phyloP scores from a whole-genome alignment of 352 stramenopile genomes.

The Aphanomyces stellatus region DNA sequence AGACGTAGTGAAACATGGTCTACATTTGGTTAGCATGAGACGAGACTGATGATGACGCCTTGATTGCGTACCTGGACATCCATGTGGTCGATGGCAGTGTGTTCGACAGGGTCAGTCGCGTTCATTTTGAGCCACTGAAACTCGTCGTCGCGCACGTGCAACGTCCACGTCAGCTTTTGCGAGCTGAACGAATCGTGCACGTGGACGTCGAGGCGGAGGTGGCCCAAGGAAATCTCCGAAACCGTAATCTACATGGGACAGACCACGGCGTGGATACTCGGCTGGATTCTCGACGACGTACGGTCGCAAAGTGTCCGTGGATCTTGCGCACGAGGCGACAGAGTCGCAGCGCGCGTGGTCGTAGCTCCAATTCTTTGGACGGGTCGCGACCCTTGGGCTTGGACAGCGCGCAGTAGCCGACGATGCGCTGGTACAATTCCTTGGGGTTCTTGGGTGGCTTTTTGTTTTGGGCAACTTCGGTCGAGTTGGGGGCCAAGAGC shows the following conservation, averaged over 20 bases:
- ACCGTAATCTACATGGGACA: slow-evolving; percentile 15
- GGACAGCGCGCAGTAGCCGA: slow-evolving; percentile 16
- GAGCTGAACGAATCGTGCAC: slow-evolving; percentile 16
- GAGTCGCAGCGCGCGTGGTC: slow-evolving; percentile 5
- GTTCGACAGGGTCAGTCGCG: slow-evolving; percentile 14
- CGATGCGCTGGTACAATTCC: slow-evolving; percentile 62
- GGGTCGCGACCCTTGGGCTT: slow-evolving; percentile 13
- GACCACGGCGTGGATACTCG: no score
- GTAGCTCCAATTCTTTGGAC: slow-evolving; percentile 2
- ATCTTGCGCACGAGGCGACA: neutral
- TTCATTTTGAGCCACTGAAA: slow-evolving; percentile 16
- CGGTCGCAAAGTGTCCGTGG: slow-evolving; percentile 17
- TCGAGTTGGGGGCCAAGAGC: slow-evolving; percentile 52
- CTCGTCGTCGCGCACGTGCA: slow-evolving; percentile 7
- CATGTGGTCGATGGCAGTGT: slow-evolving; percentile 2
- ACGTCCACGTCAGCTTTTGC: neutral
- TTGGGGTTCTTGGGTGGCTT: slow-evolving; percentile 31
- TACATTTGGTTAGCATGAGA: neutral
- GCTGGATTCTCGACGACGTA: neutral
- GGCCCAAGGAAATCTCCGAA: slow-evolving; percentile 13
- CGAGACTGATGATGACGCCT: neutral
- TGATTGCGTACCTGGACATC: slow-evolving; percentile 17
- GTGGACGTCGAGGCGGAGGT: slow-evolving; percentile 7
- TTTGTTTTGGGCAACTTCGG: slow-evolving; percentile 36
- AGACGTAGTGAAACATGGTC: slow-evolving; percentile 9